Conservation (phyloP, 1,139 yeast species). For the Trichomonascaceae sp. region DNA sequence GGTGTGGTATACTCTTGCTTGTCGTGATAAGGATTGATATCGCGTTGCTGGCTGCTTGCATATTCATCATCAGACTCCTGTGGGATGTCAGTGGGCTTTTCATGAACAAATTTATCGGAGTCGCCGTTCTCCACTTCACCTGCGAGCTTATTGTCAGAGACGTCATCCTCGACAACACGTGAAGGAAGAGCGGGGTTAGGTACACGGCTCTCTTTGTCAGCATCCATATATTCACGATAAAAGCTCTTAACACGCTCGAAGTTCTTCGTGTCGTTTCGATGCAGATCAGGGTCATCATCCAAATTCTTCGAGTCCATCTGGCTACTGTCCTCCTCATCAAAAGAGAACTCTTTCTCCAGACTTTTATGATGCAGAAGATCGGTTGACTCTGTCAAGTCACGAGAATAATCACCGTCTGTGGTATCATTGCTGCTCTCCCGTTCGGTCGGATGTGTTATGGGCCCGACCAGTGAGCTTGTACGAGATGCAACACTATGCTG, state of each 20-base stretch:
- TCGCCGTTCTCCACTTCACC: not conserved
- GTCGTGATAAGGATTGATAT: not conserved
- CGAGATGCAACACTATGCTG: not conserved
- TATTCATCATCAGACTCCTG: not conserved
- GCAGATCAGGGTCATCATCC: constrained; percentile 10
- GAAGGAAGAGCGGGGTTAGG: constrained; percentile 2
- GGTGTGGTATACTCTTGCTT: not conserved
- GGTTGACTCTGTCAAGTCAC: constrained; percentile 1
- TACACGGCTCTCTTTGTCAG: constrained; percentile 10
- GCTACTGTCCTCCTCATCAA: not conserved
- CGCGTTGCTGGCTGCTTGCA: not conserved
- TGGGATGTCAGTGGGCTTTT: not conserved
- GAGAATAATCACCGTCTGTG: constrained; percentile 7
- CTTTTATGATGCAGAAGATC: not conserved
- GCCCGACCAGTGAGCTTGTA: not conserved
- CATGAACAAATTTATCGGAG: not conserved
- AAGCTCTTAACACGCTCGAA: constrained; percentile 30
- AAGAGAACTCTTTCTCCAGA: not conserved
- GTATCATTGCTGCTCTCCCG: not conserved
- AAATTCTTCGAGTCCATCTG: not conserved
- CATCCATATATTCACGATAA: constrained; percentile 29
- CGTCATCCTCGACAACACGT: constrained; percentile 4
- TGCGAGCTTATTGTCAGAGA: not conserved
- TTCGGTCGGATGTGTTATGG: not conserved
- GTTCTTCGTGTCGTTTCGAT: constrained; percentile 23